Base-by-base conservation (phyloP, 768 basidiomycete species). In the Boletus barrowsii region DNA sequence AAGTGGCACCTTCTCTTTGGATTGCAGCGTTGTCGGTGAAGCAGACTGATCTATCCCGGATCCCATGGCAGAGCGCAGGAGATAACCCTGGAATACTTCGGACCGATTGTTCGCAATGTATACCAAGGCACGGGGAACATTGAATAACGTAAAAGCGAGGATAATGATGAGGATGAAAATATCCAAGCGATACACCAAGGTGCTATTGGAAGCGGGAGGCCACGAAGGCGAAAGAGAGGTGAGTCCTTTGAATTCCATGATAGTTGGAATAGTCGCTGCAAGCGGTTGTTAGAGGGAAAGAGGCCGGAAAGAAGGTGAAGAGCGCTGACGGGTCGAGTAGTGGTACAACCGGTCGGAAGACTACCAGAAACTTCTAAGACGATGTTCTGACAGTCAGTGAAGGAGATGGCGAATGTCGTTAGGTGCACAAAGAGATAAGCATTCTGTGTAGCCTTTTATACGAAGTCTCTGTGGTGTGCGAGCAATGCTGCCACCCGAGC, bases 31-130 rank as follows among this genome's bases (percentile, higher is more conserved):
- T 15, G 14, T 17, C n/a, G 49, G 17, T 3, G 29, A 10, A 8
- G 29, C 9, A 29, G 29, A 29, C 29, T 7, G 32, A 13, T 43
- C 33, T 43, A 13, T 18, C 39, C 56, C 53, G 33, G 54, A 13
- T 11, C 29, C 49, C 26, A 42, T 45, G 30, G 60, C 40, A 6
- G 56, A 54, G n/a, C 71, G 72, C 20, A 86, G 63, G 56, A 84
- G 57, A 61, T 77, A 76, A 10, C 83, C 83, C 33, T 68, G 75
- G 30, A 68, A 63, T 78, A 78, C 79, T 56, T 82, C 78, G 9
- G 76, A 75, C n/a, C 70, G 58, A 37, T 64, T 48, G 14, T 75
- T 74, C 53, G 76, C 79, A 57, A 83, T 69, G 46, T 83, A 79
- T 33, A 76, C 76, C 26, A 83, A 44, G 10, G 71, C 68, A 32